phyloP scores from a whole-genome alignment of 1,139 yeast species.

The Schwanniomyces etchellsii region DNA sequence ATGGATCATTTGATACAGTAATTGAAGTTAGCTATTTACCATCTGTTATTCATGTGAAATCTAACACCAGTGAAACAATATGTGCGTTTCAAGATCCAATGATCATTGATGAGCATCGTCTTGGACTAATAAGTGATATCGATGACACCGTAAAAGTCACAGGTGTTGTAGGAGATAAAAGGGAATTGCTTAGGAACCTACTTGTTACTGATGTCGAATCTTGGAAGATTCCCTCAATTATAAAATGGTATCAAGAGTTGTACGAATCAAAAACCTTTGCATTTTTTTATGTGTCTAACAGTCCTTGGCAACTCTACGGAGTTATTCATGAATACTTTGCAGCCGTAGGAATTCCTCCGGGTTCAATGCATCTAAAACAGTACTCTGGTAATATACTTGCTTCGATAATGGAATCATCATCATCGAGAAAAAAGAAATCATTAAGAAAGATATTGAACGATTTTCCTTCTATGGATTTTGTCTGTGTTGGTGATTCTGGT shows the following conservation, averaged over 20 bases:
- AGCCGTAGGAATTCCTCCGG: constrained; percentile 56
- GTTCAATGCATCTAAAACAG: constrained; percentile 81
- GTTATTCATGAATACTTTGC: constrained; percentile 57
- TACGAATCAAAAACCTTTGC: constrained; percentile 31
- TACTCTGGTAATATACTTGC: constrained; percentile 77
- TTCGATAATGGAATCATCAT: constrained; percentile 81
- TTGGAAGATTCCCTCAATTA: constrained; percentile 71
- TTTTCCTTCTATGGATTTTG: constrained; percentile 71
- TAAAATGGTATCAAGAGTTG: constrained; percentile 51
- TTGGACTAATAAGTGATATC: constrained; percentile 82
- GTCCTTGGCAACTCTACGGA: constrained; percentile 86
- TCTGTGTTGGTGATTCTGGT: constrained; percentile 92
- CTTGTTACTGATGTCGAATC: constrained; percentile 58
- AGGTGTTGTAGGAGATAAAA: constrained; percentile 83
- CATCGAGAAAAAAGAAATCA: constrained; percentile 68
- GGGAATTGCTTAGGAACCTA: constrained; percentile 74
- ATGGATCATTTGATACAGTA: constrained; percentile 53
- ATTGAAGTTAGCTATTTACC: constrained; percentile 53
- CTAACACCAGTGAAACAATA: constrained; percentile 39
- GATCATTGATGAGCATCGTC: constrained; percentile 42
- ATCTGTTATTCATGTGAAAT: constrained; percentile 36
- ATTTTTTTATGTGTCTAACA: constrained; percentile 89
- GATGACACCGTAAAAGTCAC: constrained; percentile 92
- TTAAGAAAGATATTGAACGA: constrained; percentile 63
- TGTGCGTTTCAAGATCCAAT: constrained; percentile 41